These are phyloP conservation scores for Phytophthora aleatoria DNA, from an alignment of 352 stramenopile genomes.

Conservation along the genomic window DNA sequence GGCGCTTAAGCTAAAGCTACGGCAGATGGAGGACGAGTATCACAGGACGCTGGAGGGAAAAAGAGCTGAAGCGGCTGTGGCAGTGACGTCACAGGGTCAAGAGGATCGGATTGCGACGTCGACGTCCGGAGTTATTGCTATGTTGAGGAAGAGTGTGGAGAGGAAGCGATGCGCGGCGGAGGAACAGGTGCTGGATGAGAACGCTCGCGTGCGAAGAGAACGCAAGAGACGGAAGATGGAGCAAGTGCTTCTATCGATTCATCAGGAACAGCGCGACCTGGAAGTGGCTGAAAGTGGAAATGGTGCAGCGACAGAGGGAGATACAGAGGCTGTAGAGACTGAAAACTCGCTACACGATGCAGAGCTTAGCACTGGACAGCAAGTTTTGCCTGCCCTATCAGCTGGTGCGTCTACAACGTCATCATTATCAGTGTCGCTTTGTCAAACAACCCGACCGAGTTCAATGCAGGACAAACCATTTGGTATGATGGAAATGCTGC, in stretches of 20 bases:
- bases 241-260: not conserved
- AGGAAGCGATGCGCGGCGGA: constrained; percentile 1
- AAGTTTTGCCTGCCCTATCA: no score
- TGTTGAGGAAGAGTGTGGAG: constrained; percentile 3
- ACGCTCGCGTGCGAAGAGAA: not conserved
- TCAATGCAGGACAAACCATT: constrained; percentile 22
- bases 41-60: not conserved
- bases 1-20: not conserved
- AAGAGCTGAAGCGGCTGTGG: not conserved
- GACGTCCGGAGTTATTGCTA: not conserved
- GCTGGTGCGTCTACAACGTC: constrained; percentile 4
- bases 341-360: not conserved
- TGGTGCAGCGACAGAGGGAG: not conserved
- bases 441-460: not conserved
- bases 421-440: not conserved
- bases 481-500: constrained; percentile 53
- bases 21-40: constrained; percentile 8
- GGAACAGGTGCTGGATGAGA: not conserved
- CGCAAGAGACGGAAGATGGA: constrained; percentile 2
- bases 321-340: not conserved
- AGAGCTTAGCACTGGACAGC: not conserved
- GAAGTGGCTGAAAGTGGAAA: not conserved
- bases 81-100: no score
- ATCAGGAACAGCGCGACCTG: not conserved
- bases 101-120: not conserved